Percentiles rank a stretch among this genome's conserved stretches.
Conservation (phyloP, 1,284 basidiomycete genomes). For the Testicularia cyperi region DNA sequence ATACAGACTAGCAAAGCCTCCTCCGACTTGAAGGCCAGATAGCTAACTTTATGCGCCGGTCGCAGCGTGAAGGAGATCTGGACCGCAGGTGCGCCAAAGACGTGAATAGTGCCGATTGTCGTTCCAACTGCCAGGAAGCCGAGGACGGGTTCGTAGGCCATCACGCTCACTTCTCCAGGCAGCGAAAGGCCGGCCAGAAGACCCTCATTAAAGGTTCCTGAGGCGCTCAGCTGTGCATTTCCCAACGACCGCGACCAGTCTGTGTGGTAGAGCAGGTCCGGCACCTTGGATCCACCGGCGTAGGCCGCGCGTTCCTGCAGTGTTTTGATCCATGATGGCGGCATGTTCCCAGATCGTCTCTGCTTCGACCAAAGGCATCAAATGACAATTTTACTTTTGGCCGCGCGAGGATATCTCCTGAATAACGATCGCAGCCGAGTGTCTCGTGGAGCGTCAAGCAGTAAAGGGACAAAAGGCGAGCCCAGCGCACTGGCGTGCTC, state of each 20-base stretch:
- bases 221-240: slow-evolving; percentile 32
- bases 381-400: too few relatives aligned
- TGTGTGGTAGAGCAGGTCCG: slow-evolving; percentile 18
- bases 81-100: slow-evolving; percentile 71
- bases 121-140: slow-evolving; percentile 73
- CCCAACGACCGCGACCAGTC: slow-evolving; percentile 35
- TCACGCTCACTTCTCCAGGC: slow-evolving; percentile 55
- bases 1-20: slow-evolving; percentile 69
- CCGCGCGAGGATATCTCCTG: too few relatives aligned
- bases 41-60: slow-evolving; percentile 66
- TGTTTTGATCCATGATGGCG: slow-evolving; percentile 31
- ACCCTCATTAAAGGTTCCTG: slow-evolving; percentile 49
- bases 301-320: slow-evolving; percentile 25
- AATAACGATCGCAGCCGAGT: too few relatives aligned
- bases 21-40: slow-evolving; percentile 69
- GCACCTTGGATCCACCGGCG: slow-evolving; percentile 14
- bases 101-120: slow-evolving; percentile 65
- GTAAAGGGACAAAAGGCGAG: too few relatives aligned
- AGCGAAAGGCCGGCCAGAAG: slow-evolving; percentile 54
- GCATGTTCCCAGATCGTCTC: too few relatives aligned
- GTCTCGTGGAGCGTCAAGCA: too few relatives aligned
- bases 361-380: too few relatives aligned
- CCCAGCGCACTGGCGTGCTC: too few relatives aligned
- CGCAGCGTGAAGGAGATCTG: slow-evolving; percentile 66
- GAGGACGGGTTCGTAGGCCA: slow-evolving; percentile 54